phyloP scores from a whole-genome alignment of 345 rosid species.

The Sisymbrium altissimum region DNA sequence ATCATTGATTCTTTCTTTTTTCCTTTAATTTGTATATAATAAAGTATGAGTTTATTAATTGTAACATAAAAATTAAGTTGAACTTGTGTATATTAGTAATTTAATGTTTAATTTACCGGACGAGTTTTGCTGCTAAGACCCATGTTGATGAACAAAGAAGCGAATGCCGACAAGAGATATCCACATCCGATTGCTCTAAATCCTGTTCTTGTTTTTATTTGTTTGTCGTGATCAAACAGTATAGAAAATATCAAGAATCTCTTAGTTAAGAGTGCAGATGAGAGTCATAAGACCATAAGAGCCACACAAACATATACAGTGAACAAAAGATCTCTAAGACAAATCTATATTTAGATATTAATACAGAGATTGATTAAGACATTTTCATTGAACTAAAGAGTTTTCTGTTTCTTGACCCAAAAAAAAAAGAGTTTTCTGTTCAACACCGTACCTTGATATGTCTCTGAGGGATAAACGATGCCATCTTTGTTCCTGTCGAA shows the following conservation, averaged over 20 bases:
- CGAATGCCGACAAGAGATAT: slow-evolving; percentile 34
- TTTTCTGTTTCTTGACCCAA: no score
- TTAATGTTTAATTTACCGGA: slow-evolving; percentile 40
- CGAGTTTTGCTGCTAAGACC: slow-evolving; percentile 62
- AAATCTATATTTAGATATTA: neutral
- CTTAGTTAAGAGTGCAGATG: neutral
- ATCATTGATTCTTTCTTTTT: neutral
- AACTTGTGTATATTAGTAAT: neutral
- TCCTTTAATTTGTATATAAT: neutral
- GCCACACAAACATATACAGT: neutral
- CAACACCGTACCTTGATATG: slow-evolving; percentile 50
- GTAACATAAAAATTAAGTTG: neutral
- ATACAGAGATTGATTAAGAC: neutral
- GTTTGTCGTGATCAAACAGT: neutral
- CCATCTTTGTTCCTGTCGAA: slow-evolving; percentile 83
- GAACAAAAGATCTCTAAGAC: neutral
- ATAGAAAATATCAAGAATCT: neutral
- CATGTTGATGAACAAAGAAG: slow-evolving; percentile 46
- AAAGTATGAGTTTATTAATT: neutral
- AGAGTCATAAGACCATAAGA: neutral
- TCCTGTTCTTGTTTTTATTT: slow-evolving; percentile 37
- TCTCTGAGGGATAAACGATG: slow-evolving; percentile 72
- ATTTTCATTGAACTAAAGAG: neutral
- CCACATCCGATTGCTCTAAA: slow-evolving; percentile 66
- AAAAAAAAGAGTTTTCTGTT: neutral